Evolutionary conservation across 495 filamentous ascomycete genomes (phyloP), one percentile per base, ranked within the genome.

Genomic region (Xylaria longipes): DNA sequence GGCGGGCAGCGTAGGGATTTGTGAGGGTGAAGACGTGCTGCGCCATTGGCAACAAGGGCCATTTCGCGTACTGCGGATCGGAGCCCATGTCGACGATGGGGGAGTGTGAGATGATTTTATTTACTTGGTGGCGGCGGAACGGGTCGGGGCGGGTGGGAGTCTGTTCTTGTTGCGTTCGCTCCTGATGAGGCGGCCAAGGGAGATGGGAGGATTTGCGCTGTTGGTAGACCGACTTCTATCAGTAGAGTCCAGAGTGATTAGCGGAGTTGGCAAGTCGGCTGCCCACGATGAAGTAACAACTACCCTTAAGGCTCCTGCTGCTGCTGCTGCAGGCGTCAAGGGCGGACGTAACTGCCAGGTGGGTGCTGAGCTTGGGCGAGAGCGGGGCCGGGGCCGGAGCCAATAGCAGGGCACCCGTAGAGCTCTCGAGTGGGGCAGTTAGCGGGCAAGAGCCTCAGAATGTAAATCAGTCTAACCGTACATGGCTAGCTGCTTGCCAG

Each of bases 21-120:
- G 94, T 95, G 84, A 98, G 87, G 80, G 93, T 93, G 88, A 99
- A 99, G 84, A 99, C 95, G 83, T 97, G 91, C 87, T 98, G 97
- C 74, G 96, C 90, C 79, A 99, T 89, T 76, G 91, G 86, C 79
- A 99, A 92, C 79, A 96, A 86, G 66, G 96, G 96, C 83, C 94
- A 98, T 82, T 94, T 95, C 76, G 94, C 91, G 86, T 96, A 98
- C 81, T 97, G 96, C 67, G 94, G 95, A 86, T 99, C 96, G 78
- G 94, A 93, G 76, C 95, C 96, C 96, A 99, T 99, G 75, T 70
- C 52, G 25, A 15, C 22, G 45, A 63, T 37, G 31, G 37, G 50
- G 9, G 41, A 7, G 11, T 64, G 39, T n/a, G 22, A 65, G 37
- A 6, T 41, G 39, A 41, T 22, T 17, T 2, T 50, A 11, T 25